phyloP scores from a whole-genome alignment of 345 rosid species.

The Pugionium cornutum region DNA sequence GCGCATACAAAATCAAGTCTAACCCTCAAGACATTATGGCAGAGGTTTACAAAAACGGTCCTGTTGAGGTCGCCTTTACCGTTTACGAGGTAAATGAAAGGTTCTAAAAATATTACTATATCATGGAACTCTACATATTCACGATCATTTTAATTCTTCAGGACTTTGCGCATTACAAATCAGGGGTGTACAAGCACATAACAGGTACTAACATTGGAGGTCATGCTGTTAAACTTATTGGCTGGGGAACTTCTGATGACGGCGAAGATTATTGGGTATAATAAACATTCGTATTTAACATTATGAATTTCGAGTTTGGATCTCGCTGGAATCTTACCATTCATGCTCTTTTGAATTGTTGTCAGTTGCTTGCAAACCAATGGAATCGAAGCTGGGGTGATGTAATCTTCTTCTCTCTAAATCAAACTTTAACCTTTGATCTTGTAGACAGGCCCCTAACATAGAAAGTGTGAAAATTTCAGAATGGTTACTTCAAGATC shows the following conservation, averaged over 20 bases:
- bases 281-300: neutral
- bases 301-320: neutral
- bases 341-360: constrained; percentile 27
- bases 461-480: constrained; percentile 22
- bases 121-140: neutral
- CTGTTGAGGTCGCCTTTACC: constrained; percentile 87
- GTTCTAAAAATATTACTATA: neutral
- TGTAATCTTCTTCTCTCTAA: constrained; percentile 42
- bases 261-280: constrained; percentile 96
- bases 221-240: constrained; percentile 92
- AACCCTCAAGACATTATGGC: constrained; percentile 77
- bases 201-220: constrained; percentile 77
- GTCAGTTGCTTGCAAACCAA: constrained; percentile 90
- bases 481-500: constrained; percentile 93
- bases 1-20: constrained; percentile 66
- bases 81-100: constrained; percentile 70
- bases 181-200: constrained; percentile 86
- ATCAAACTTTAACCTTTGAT: neutral
- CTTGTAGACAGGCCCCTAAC: neutral
- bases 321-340: neutral
- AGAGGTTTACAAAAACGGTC: constrained; percentile 80
- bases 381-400: constrained; percentile 97
- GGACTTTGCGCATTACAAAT: constrained; percentile 96
- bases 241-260: constrained; percentile 93
- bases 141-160: constrained; percentile 32